phyloP scores from a whole-genome alignment of 2,329 filamentous ascomycete genomes.

The Aspergillus cejpii region DNA sequence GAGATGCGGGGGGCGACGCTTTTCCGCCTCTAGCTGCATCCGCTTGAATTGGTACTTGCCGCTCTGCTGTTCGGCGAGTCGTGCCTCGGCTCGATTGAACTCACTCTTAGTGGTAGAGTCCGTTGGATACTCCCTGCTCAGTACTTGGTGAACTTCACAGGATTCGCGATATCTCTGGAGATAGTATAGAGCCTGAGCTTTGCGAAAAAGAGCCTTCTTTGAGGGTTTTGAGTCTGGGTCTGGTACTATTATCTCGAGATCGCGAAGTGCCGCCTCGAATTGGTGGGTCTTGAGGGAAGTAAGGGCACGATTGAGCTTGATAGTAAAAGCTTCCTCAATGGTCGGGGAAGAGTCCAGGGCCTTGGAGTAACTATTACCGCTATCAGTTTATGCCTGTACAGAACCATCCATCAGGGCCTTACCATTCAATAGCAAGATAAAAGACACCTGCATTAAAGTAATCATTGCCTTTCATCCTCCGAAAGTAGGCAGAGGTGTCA shows the following conservation, averaged over 20 bases:
- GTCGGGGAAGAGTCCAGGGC: conserved; percentile 33
- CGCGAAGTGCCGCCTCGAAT: conserved; percentile 33
- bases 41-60: conserved; percentile 26
- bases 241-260: conserved; percentile 20
- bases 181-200: conserved; percentile 43
- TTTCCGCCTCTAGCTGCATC: conserved; percentile 27
- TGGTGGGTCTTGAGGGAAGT: conserved; percentile 26
- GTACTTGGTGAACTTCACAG: conserved; percentile 29
- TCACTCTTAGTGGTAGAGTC: conserved; percentile 30
- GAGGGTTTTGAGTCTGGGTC: conserved; percentile 11
- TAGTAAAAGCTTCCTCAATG: conserved; percentile 28
- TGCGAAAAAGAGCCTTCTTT: conserved; percentile 44
- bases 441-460: conserved; percentile 9
- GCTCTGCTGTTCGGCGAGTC: conserved; percentile 15
- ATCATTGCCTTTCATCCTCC: conserved; percentile 32
- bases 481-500: conserved; percentile 9
- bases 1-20: conserved; percentile 35
- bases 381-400: conserved; percentile 2
- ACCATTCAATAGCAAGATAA: conserved; percentile 24
- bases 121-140: conserved; percentile 31
- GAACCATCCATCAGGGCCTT: conserved; percentile 6
- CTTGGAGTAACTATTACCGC: conserved; percentile 32
- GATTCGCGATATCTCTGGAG: conserved; percentile 38
- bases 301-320: conserved; percentile 35
- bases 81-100: conserved; percentile 22